Evolutionary conservation across 2,329 filamentous ascomycete species (phyloP).

Genomic region (Capronia coronata): DNA sequence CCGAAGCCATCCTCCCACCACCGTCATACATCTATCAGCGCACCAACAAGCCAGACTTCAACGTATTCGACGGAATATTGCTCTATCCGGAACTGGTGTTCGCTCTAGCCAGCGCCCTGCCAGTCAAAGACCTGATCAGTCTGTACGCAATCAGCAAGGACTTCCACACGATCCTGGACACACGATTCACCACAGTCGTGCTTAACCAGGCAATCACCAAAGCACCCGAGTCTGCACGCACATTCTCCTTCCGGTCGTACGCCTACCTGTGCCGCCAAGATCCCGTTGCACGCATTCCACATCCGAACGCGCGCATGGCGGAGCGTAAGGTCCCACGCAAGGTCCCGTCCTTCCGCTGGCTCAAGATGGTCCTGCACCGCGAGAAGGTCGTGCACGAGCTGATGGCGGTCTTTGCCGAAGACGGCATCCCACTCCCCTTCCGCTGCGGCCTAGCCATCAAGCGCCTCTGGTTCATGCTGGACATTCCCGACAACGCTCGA

Average conservation of each 20-base stretch:
- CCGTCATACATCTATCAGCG: conserved; percentile 22
- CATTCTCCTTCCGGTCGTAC: conserved; percentile 60
- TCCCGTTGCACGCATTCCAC: conserved; percentile 43
- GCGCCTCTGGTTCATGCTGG: conserved; percentile 69
- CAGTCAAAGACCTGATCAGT: conserved; percentile 51
- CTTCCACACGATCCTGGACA: conserved; percentile 57
- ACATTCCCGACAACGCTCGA: conserved; percentile 52
- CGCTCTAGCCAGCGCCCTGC: conserved; percentile 50
- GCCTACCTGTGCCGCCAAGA: conserved; percentile 52
- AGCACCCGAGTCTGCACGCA: conserved; percentile 49
- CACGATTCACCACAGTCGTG: conserved; percentile 54
- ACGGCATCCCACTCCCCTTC: conserved; percentile 52
- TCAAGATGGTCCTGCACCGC: conserved; percentile 59
- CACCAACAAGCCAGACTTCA: conserved; percentile 25
- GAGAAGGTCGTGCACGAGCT: conserved; percentile 56
- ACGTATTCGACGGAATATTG: conserved; percentile 27
- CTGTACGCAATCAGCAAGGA: conserved; percentile 59
- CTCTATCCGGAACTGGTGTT: conserved; percentile 48
- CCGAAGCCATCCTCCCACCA: conserved; percentile 20
- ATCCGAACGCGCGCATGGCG: conserved; percentile 36
- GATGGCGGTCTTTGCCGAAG: conserved; percentile 52
- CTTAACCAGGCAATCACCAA: conserved; percentile 49
- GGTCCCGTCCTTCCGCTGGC: conserved; percentile 61
- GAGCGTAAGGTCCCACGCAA: conserved; percentile 38
- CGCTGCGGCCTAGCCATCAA: conserved; percentile 46